These are phyloP conservation scores for Cicer chorassanicum DNA, from an alignment of 306 rosid species.

Conservation along the genomic window DNA sequence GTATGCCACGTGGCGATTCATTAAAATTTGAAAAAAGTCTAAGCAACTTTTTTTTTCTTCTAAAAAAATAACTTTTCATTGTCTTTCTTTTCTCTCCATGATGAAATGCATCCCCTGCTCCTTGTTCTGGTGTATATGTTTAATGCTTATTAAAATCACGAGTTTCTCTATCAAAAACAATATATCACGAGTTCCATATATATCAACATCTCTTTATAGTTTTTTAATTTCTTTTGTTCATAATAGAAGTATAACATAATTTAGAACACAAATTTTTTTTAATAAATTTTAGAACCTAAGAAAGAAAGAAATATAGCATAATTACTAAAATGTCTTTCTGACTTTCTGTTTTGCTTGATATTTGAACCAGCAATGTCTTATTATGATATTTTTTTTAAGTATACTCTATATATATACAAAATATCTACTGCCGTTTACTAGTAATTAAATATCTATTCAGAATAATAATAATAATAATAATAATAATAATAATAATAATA, in stretches of 20 bases:
- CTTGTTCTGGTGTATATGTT: slow-evolving; percentile 11
- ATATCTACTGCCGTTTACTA: not conserved
- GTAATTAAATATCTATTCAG: not conserved
- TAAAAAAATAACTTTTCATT: slow-evolving; percentile 9
- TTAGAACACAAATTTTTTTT: too few relatives aligned
- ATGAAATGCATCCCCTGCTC: slow-evolving; percentile 22
- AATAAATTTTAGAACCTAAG: too few relatives aligned
- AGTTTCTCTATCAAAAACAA: too few relatives aligned
- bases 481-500: too few relatives aligned
- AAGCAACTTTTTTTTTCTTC: slow-evolving; percentile 47
- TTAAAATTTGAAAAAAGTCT: slow-evolving; percentile 58
- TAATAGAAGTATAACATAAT: not conserved
- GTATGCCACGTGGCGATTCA: slow-evolving; percentile 54
- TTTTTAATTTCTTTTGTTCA: not conserved
- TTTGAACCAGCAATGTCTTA: too few relatives aligned
- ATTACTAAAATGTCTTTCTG: not conserved
- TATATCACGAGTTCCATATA: slow-evolving; percentile 47
- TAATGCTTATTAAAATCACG: too few relatives aligned
- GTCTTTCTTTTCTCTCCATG: slow-evolving; percentile 10
- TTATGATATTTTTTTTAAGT: too few relatives aligned
- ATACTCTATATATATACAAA: too few relatives aligned
- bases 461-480: too few relatives aligned
- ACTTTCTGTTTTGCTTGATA: too few relatives aligned
- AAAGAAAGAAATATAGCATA: not conserved
- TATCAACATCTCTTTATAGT: slow-evolving; percentile 7